phyloP scores from a whole-genome alignment of 2,329 filamentous ascomycete species.

The Fusarium setosum region DNA sequence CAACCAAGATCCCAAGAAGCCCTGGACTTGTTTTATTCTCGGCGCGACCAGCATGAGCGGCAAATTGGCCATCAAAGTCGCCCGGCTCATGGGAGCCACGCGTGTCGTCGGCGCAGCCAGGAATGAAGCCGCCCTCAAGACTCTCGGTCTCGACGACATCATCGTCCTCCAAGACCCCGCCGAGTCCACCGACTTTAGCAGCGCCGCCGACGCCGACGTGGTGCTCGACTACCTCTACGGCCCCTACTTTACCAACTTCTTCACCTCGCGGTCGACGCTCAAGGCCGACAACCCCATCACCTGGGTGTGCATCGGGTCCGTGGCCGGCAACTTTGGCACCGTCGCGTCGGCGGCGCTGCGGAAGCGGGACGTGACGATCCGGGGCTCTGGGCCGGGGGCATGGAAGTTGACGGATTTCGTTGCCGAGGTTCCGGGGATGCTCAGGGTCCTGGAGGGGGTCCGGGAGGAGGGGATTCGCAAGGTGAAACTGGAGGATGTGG shows the following conservation, averaged over 20 bases:
- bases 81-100: conserved; percentile 60
- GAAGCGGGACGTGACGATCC: conserved; percentile 59
- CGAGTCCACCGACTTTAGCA: conserved; percentile 58
- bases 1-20: conserved; percentile 51
- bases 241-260: conserved; percentile 52
- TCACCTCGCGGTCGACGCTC: conserved; percentile 53
- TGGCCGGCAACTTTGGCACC: conserved; percentile 52
- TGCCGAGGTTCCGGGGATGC: conserved; percentile 39
- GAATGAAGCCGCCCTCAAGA: conserved; percentile 54
- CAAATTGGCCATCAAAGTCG: conserved; percentile 59
- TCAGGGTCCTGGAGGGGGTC: conserved; percentile 39
- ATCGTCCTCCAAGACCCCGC: conserved; percentile 56
- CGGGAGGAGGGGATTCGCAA: conserved; percentile 32
- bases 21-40: conserved; percentile 57
- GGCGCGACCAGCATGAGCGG: conserved; percentile 66
- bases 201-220: conserved; percentile 60
- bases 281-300: conserved; percentile 55
- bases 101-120: conserved; percentile 64
- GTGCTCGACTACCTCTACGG: conserved; percentile 70
- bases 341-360: conserved; percentile 58
- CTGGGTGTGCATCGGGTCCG: conserved; percentile 63
- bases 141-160: conserved; percentile 57
- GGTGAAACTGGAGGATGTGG: conserved; percentile 41
- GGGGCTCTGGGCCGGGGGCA: conserved; percentile 58
- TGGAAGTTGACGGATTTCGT: conserved; percentile 49